Conservation (phyloP, 1,139 yeast genomes). For the Pichia sp. region DNA sequence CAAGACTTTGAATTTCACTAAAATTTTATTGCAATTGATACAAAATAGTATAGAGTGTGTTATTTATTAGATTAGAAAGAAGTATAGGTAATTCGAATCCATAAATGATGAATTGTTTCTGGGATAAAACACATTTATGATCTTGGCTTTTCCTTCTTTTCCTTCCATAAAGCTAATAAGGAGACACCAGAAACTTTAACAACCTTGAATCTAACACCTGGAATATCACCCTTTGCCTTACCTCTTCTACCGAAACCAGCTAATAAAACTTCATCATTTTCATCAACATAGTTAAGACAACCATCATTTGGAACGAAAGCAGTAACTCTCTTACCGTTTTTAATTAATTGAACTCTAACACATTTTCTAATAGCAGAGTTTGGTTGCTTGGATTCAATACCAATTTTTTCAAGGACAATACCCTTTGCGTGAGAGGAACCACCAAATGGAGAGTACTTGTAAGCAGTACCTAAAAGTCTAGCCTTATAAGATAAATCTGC, state of each 20-base stretch:
- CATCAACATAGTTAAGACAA: slow-evolving; percentile 99
- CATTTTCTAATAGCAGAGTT: slow-evolving; percentile 99
- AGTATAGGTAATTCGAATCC: too few species aligned
- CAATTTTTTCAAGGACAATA: slow-evolving; percentile 98
- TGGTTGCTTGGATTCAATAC: slow-evolving; percentile 99
- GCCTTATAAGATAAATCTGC: slow-evolving; percentile 97
- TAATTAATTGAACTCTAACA: slow-evolving; percentile 99
- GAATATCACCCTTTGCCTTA: slow-evolving; percentile 99
- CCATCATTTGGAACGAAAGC: slow-evolving; percentile 99
- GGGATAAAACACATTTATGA: slow-evolving; percentile 50
- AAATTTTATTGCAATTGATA: not conserved
- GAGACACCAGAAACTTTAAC: slow-evolving; percentile 99
- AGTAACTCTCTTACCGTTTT: slow-evolving; percentile 99
- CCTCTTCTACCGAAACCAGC: slow-evolving; percentile 99
- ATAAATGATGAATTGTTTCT: too few species aligned
- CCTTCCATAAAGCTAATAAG: slow-evolving; percentile 99
- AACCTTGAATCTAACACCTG: slow-evolving; percentile 99
- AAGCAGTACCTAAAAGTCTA: slow-evolving; percentile 98
- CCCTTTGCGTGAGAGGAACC: slow-evolving; percentile 99
- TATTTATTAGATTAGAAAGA: too few species aligned
- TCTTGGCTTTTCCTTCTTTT: slow-evolving; percentile 99
- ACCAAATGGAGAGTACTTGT: slow-evolving; percentile 99
- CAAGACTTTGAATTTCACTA: not conserved
- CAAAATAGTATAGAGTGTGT: not conserved
- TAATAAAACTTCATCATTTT: slow-evolving; percentile 97